These are phyloP conservation scores for Neurospora pannonica DNA, from an alignment of 495 filamentous ascomycete genomes.

Conservation along the genomic window DNA sequence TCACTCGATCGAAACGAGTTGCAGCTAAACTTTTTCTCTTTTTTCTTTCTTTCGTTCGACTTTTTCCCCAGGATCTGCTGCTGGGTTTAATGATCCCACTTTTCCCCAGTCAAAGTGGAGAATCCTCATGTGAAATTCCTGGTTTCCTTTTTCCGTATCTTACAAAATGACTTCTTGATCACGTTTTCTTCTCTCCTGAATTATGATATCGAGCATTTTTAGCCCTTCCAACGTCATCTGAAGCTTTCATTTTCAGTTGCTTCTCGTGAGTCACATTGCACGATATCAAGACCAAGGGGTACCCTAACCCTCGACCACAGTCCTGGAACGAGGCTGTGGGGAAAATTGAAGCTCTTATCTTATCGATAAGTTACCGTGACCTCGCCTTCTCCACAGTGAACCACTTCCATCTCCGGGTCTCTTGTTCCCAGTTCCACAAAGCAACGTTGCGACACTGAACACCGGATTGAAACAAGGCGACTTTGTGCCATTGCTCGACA, in stretches of 20 bases:
- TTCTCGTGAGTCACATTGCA: background rate
- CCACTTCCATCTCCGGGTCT: background rate
- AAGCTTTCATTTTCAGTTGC: background rate
- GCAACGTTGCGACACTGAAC: background rate
- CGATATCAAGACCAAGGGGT: background rate
- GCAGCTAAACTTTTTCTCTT: background rate
- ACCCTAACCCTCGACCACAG: background rate
- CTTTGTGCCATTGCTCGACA: background rate
- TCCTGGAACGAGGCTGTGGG: background rate
- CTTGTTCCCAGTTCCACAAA: background rate
- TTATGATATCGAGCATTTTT: background rate
- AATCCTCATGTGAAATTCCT: background rate
- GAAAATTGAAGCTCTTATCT: background rate
- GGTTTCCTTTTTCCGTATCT: background rate
- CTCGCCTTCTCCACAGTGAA: background rate
- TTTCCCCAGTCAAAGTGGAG: background rate
- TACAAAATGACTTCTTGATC: background rate
- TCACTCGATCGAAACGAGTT: constrained; percentile 9
- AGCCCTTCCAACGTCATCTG: too few species aligned
- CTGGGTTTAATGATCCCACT: background rate
- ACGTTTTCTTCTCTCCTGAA: accelerated
- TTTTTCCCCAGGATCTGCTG: background rate
- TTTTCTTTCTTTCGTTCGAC: background rate
- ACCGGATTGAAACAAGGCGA: background rate
- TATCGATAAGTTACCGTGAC: background rate